Base-by-base conservation (phyloP, 2,329 filamentous ascomycete genomes). In the Ceratocystis ficicola region DNA sequence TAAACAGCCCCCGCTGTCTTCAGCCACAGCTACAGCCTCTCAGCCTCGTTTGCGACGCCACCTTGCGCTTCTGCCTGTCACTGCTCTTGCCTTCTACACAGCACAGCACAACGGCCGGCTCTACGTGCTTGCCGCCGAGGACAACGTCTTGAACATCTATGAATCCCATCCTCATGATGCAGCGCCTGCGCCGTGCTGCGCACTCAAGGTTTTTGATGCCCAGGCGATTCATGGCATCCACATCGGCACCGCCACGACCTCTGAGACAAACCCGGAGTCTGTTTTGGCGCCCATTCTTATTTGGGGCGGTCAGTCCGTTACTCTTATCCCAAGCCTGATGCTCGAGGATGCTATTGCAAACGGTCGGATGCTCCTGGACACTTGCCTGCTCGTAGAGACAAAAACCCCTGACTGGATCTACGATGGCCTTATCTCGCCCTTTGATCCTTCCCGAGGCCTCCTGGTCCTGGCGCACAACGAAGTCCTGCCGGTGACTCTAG, bases 401-500 rank as follows among this genome's bases (percentile, higher is more conserved):
- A 25, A 73, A 2, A 81, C 83, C 1, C 79, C 82, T 4, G 90
- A 95, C 74, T 94, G 90, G 90, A 85, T 95, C 69, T 82, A 93
- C 70, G 84, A 89, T 73, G 86, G 81, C 44, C 76, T 78, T 44
- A 75, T 86, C 66, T 82, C 81, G 61, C 77, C 82, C 4, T 72
- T 73, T 52, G 71, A 75, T 32, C 68, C 70, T 1, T 71, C 72
- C 32, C 73, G 75, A 10, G 84, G 82, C 17, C 84, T 84, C 17
- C 74, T 94, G 10, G 79, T 95, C 17, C 96, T 91, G 1, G 90
- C 93, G 1, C 92, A 97, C 75, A 96, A 97, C 78, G 86, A 90
- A 62, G 78, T 95, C 4, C 74, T 89, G 5, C 78, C 79, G 36
- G 73, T 88, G 22, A 52, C 5, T 70, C 75, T n/a, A 67, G 72